These are phyloP conservation scores for Platanthera zijinensis DNA, from an alignment of 106 monocot genomes.

Conservation along the genomic window DNA sequence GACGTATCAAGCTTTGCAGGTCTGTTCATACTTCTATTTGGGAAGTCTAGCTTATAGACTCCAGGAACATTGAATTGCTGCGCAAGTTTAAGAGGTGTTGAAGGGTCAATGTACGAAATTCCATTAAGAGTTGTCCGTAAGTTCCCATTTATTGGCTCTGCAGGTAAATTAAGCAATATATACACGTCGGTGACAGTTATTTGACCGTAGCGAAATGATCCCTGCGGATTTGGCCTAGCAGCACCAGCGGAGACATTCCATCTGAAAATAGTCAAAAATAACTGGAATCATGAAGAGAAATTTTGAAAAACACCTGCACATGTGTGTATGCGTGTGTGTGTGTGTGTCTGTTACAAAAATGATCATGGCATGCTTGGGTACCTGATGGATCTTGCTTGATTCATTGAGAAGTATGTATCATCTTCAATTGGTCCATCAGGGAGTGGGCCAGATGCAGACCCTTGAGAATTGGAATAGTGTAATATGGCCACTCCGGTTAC, in stretches of 20 bases:
- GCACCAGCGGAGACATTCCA: slow-evolving; percentile 95
- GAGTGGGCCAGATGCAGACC: slow-evolving; percentile 72
- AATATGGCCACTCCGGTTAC: slow-evolving; percentile 80
- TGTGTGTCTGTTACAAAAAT: not conserved
- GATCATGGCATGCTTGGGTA: slow-evolving; percentile 11
- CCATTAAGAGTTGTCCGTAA: slow-evolving; percentile 76
- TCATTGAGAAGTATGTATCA: slow-evolving; percentile 73
- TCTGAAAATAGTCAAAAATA: slow-evolving; percentile 30
- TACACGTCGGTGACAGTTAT: slow-evolving; percentile 92
- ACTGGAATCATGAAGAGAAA: slow-evolving; percentile 10
- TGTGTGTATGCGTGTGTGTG: not conserved
- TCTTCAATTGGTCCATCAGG: slow-evolving; percentile 79
- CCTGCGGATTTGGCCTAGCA: slow-evolving; percentile 96
- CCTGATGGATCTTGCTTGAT: slow-evolving; percentile 94
- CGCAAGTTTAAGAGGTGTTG: slow-evolving; percentile 84
- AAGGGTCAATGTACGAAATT: slow-evolving; percentile 82
- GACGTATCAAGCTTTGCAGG: slow-evolving; percentile 84
- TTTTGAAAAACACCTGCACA: not conserved
- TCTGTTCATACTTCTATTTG: slow-evolving; percentile 75
- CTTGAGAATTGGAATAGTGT: slow-evolving; percentile 92
- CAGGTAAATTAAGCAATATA: slow-evolving; percentile 53
- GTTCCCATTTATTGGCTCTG: slow-evolving; percentile 60
- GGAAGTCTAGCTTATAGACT: slow-evolving; percentile 93
- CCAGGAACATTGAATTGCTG: slow-evolving; percentile 85
- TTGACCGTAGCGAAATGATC: slow-evolving; percentile 87